Base-by-base conservation (phyloP, 78 protist species). In the Pelomyxa schiedti region DNA sequence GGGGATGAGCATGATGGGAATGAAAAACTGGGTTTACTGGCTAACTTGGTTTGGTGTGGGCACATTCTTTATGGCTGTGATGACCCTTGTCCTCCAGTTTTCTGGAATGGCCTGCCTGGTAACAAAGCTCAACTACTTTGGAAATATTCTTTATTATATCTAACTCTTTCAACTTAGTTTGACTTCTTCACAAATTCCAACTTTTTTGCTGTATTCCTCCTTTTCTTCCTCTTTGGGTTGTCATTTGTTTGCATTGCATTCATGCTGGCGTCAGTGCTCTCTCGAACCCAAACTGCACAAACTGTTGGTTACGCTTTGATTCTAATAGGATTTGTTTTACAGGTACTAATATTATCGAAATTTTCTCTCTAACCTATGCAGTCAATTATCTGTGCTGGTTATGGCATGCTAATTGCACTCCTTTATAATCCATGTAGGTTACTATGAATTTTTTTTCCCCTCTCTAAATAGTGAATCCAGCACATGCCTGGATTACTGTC, bases 1-100 rank as follows among this genome's bases (percentile, higher is more conserved):
- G 9, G 79, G 79, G 5, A n/a, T 36, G 52, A 24, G 72, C 30
- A 64, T 75, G 79, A 75, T 75, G 69, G 79, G 79, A 1, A 37
- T 36, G 63, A 43, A 8, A n/a, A 32, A 35, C 35, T n/a, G 28
- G 39, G 64, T 58, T 9, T 77, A 77, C 63, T 77, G 81, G 81
- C 8, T 9, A 32, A 39, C 77, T 41, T 77, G 81, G 81, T 16
- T 77, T 24, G 3, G 40, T 2, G 8, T 35, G 35, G 73, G 66
- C n/a, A 4, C 42, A 22, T 22, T 5, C 30, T 32, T 77, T 28
- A 28, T 6, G 28, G 36, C 42, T 24, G 24, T 66, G 66, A 29
- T 30, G 32, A 69, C 77, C 4, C 30, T 77, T 28, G 8, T 77
- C 52, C 69, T 77, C 42, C 35, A 69, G 4, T 39, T 32, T 1